Evolutionary conservation across 495 filamentous ascomycete species (phyloP), one percentile per base, ranked within the genome.

Genomic region (Penicillium herquei): DNA sequence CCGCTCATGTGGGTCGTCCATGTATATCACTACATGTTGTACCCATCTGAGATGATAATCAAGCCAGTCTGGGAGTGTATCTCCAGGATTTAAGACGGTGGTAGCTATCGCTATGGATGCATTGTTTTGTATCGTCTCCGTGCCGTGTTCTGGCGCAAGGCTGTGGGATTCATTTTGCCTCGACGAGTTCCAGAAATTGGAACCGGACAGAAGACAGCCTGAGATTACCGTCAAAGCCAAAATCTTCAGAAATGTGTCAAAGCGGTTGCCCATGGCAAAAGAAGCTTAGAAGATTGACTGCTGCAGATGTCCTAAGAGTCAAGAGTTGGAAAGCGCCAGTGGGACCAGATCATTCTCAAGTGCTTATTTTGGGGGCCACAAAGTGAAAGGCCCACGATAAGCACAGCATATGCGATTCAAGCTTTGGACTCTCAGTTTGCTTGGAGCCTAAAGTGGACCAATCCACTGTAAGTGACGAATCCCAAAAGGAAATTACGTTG

Each of bases 1-100:
- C 32, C 47, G 47, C 31, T 49, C 47, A 49, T 49, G 13, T 33
- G 47, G 47, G n/a, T 49, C 47, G 47, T 49, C 47, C 47, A 49
- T 49, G 32, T 35, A 49, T n/a, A 49, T 49, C 13, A 35, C 32
- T 49, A 49, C 31, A 35, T 49, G 47, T 31, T 49, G 26, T 39
- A 49, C 47, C 47, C 32, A 49, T n/a, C 47, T 31, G 12, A 49
- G 47, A 17, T 49, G 47, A 39, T 49, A 49, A 13, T 49, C 47
- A 33, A 49, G 47, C 47, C 47, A 49, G 31, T 11, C n/a, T 35
- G 47, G 47, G 17, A 49, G 47, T 31, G 47, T 49, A 39, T 14
- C 31, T 3, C 47, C 47, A 9, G 47, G 47, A 18, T 17, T 31
- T 16, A 49, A 13, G 13, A 49, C 11, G 11, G 47, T 49, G 47